Percentiles rank a stretch among this genome's conserved stretches.
phyloP scores from a whole-genome alignment of 2,329 filamentous ascomycete genomes.

The Colletotrichum magnum region DNA sequence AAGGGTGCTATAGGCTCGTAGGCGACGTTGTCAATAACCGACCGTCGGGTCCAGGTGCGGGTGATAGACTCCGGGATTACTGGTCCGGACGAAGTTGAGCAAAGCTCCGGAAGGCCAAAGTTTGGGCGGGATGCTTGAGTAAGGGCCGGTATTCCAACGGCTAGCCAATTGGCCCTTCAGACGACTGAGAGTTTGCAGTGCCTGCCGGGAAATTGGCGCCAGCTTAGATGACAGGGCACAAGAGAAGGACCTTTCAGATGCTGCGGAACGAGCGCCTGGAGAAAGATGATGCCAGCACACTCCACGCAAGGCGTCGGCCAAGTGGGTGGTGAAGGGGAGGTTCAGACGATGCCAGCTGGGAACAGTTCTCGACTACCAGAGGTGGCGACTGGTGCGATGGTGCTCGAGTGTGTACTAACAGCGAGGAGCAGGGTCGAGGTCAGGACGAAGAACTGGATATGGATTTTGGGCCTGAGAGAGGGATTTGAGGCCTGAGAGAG shows the following conservation, averaged over 20 bases:
- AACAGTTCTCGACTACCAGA: background rate
- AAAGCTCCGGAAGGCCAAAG: conserved; percentile 19
- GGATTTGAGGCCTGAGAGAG: conserved; percentile 8
- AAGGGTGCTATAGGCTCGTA: background rate
- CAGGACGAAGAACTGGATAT: background rate
- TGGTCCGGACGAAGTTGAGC: conserved; percentile 22
- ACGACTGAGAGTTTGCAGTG: conserved; percentile 29
- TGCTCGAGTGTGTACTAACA: background rate
- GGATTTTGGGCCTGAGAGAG: background rate
- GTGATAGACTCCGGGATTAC: background rate
- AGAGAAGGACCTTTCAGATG: conserved; percentile 11
- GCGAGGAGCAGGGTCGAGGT: conserved; percentile 6
- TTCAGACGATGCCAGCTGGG: conserved; percentile 7
- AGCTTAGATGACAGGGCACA: conserved; percentile 20
- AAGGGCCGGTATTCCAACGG: conserved; percentile 9
- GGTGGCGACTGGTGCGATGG: conserved; percentile 14
- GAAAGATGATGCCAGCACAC: background rate
- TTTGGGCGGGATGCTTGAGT: conserved; percentile 11
- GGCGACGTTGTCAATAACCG: background rate
- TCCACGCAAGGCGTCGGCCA: conserved; percentile 7
- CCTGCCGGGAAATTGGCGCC: conserved; percentile 20
- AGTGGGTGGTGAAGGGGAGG: conserved; percentile 9
- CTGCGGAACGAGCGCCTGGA: conserved; percentile 2
- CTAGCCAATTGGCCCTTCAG: conserved; percentile 11
- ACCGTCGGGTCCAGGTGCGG: background rate